These are phyloP conservation scores for Nigrospora osmanthi DNA, from an alignment of 2,329 filamentous ascomycete genomes.

Conservation along the genomic window DNA sequence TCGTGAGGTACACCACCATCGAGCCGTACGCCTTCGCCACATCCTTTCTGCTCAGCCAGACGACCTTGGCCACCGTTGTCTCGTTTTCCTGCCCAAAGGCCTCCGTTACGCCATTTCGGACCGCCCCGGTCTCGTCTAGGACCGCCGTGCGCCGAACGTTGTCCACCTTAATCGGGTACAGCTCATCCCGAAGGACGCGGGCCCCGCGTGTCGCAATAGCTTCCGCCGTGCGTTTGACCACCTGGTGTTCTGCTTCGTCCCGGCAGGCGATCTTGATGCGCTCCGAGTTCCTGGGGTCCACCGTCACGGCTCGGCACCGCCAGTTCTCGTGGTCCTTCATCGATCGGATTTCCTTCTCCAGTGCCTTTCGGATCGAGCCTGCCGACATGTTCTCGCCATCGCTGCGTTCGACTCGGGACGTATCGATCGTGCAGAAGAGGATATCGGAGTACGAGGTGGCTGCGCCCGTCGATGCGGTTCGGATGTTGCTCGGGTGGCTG, in stretches of 20 bases:
- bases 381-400: too few species aligned
- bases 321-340: neutral
- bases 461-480: neutral
- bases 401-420: neutral
- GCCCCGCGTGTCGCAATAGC: slow-evolving; percentile 7
- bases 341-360: neutral
- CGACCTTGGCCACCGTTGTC: slow-evolving; percentile 12
- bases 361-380: too few species aligned
- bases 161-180: slow-evolving; percentile 7
- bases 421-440: neutral
- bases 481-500: too few species aligned
- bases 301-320: neutral
- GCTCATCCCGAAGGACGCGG: slow-evolving; percentile 11
- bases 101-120: slow-evolving; percentile 7
- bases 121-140: neutral
- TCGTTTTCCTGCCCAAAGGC: slow-evolving; percentile 15
- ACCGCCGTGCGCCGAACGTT: neutral
- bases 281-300: neutral
- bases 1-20: neutral
- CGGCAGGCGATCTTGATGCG: slow-evolving; percentile 9
- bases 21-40: neutral
- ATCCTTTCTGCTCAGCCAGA: slow-evolving; percentile 14
- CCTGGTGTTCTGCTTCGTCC: slow-evolving; percentile 10
- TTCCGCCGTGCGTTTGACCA: slow-evolving; percentile 10
- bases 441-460: neutral